Evolutionary conservation across 2,329 filamentous ascomycete species (phyloP).

Genomic region (Penicillium oxalicum): DNA sequence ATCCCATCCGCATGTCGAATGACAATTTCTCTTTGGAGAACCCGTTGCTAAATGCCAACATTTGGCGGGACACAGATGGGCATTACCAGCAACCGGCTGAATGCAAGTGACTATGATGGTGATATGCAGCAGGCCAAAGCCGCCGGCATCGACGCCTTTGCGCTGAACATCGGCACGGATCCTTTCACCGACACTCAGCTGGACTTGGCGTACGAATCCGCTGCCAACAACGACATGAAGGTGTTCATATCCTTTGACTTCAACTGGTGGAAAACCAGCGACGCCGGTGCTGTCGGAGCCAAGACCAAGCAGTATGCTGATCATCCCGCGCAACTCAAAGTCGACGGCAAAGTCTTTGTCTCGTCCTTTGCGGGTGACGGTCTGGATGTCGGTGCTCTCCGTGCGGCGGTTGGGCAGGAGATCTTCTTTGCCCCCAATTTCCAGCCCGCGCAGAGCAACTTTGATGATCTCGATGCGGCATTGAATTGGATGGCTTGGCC

Average conservation of each 20-base stretch:
- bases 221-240: conserved; percentile 44
- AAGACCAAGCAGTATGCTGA: conserved; percentile 45
- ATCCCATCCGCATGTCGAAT: no score
- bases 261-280: conserved; percentile 41
- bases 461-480: conserved; percentile 36
- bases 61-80: conserved; percentile 33
- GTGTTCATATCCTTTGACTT: conserved; percentile 56
- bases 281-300: conserved; percentile 39
- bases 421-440: conserved; percentile 50
- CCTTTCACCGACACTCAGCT: conserved; percentile 43
- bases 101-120: conserved; percentile 42
- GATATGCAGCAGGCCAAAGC: conserved; percentile 45
- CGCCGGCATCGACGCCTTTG: conserved; percentile 45
- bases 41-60: no score
- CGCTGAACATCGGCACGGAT: conserved; percentile 47
- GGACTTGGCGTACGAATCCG: conserved; percentile 46
- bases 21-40: no score
- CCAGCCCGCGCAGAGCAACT: conserved; percentile 38
- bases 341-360: conserved; percentile 48
- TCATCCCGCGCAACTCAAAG: conserved; percentile 44
- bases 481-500: conserved; percentile 45
- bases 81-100: conserved; percentile 41
- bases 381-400: conserved; percentile 40
- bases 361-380: conserved; percentile 50
- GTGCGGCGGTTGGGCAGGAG: conserved; percentile 39